Base-by-base conservation (phyloP, 148 eudicot species). In the Mesembryanthemum crystallinum region DNA sequence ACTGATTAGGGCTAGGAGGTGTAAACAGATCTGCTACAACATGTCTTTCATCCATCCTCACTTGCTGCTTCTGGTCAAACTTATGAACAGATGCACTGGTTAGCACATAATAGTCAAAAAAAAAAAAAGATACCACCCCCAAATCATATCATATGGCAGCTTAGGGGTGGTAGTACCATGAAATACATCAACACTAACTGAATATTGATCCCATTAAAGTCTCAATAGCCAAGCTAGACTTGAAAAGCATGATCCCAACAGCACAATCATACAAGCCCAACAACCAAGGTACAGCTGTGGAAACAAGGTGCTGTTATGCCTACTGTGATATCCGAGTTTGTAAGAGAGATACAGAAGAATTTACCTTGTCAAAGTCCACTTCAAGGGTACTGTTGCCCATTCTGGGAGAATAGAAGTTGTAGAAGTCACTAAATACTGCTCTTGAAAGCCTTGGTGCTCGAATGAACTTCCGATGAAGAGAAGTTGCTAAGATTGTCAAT, bases 1-100 rank as follows among this genome's bases (percentile, higher is more conserved):
- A 90, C 83, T 92, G 98, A 79, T 86, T 91, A 23, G 89, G 87
- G 25, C 88, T 91, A 28, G 98, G 98, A 14, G 86, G 90, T 64
- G 84, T 51, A 71, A 94, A 94, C 76, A 92, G 77, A 72, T 87
- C 86, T 11, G 88, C 83, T 61, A 94, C 86, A 30, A 71, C 84
- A 43, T 83, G 71, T 78, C 96, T 87, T 76, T 94, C 98, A 0
- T 78, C 82, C 64, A 73, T 54, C 78, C 85, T 82, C 23, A 92
- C 88, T 79, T 76, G 71, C 35, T 91, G 93, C 76, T 83, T 83
- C 83, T 81, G 81, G 49, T 80, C 82, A 47, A 82, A 88, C 62
- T 80, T 88, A 95, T 91, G 81, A 30, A 18, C 32, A 71, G 15
- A 68, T 0, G 24, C 33, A 66, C 55, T 13, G 24, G 51, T n/a